Base-by-base conservation (phyloP, 495 filamentous ascomycete species). In the Talaromyces liani region DNA sequence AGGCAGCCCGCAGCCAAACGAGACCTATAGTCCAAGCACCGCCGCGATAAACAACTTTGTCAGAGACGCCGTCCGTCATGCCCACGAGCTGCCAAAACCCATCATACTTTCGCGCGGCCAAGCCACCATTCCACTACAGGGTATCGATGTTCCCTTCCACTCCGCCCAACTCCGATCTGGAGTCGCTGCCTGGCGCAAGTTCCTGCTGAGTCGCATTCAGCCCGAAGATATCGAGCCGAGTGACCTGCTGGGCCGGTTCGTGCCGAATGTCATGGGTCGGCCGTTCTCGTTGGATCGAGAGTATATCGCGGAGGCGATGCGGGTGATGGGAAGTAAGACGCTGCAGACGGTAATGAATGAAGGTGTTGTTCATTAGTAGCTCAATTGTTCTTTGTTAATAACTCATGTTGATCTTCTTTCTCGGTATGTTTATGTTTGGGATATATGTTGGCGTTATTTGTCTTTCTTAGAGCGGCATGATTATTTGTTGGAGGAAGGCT, bases 61-160 rank as follows among this genome's bases (percentile, higher is more conserved):
- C 78, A 85, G 62, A 98, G 97, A 80, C 92, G 93, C 3, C 84
- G 84, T 68, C 93, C 93, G 9, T 80, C 97, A 61, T 84, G 91
- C 31, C 85, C 98, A 51, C 84, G 97, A 95, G 74, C 93, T 96
- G 74, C 92, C 93, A 2, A 85, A 84, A 68, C 94, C 93, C 10
- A 81, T 98, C 61, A 85, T 90, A 31, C 86, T 98, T 49, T 84
- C 97, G 77, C 91, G 94, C 65, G 94, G 94, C 53, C 96, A 96
- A 69, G 94, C 95, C 59, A 97, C 93, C 34, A 98, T 98, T 69
- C 94, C 94, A 34, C 90, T 98, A 63, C 88, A 87, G 74, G 94
- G 94, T 64, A 98, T 98, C 71, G 94, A 98, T 68, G 94, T 98
- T 65, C 94, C 94, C 56, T 98, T 98, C 88, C 94, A 98, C 81